phyloP scores from a whole-genome alignment of 2,329 filamentous ascomycete genomes.

The Rhynchosporium secalis region DNA sequence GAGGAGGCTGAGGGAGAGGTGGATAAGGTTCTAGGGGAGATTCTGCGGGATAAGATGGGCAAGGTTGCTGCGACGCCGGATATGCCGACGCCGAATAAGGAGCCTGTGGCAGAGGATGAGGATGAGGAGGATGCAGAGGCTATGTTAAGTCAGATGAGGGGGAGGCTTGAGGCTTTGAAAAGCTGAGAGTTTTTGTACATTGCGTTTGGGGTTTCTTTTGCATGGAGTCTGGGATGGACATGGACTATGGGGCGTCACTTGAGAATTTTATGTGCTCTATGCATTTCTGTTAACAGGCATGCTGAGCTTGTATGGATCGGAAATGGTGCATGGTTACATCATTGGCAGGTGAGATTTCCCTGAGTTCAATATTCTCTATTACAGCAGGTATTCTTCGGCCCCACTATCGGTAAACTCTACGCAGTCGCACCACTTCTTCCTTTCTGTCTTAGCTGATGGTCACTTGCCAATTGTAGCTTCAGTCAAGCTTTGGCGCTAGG shows the following conservation, averaged over 20 bases:
- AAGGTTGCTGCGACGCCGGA: slow-evolving; percentile 63
- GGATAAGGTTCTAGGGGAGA: slow-evolving; percentile 88
- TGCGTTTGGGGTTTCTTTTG: background rate
- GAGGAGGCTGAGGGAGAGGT: slow-evolving; percentile 80
- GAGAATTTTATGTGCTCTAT: background rate
- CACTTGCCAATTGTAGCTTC: no score
- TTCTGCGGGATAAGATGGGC: slow-evolving; percentile 78
- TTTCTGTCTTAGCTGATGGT: no score
- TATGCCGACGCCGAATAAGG: slow-evolving; percentile 51
- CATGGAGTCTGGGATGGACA: slow-evolving; percentile 22
- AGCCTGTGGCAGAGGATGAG: slow-evolving; percentile 59
- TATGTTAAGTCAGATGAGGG: slow-evolving; percentile 92
- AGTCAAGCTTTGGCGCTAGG: no score
- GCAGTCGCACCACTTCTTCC: no score
- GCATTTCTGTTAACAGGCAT: background rate
- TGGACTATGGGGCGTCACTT: slow-evolving; percentile 3
- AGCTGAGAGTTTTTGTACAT: slow-evolving; percentile 54
- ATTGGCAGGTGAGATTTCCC: background rate
- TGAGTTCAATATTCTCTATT: no score
- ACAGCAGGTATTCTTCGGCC: no score
- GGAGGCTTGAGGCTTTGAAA: slow-evolving; percentile 84
- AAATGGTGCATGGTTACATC: background rate
- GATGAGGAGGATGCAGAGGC: slow-evolving; percentile 86
- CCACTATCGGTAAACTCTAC: no score
- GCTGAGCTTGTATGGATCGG: background rate